Evolutionary conservation across 208 protist genomes (phyloP).

Genomic region (Leishmania braziliensis): DNA sequence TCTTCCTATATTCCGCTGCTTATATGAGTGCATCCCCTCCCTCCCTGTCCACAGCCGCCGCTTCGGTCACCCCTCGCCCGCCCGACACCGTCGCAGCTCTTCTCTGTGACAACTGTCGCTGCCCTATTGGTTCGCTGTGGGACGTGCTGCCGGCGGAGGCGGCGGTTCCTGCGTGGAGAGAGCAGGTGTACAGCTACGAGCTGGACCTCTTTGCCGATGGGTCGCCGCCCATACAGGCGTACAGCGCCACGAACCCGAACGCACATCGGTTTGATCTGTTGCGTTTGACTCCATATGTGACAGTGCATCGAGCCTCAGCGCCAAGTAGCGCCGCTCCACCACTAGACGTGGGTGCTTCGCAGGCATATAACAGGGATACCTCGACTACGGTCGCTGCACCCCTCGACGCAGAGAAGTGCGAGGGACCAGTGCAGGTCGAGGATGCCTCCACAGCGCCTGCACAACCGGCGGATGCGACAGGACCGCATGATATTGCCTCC

Average conservation of each 20-base stretch:
- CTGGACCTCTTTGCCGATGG: slow-evolving; percentile 68
- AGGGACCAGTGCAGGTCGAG: neutral
- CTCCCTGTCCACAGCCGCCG: neutral
- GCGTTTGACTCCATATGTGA: slow-evolving; percentile 38
- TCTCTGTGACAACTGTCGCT: slow-evolving; percentile 55
- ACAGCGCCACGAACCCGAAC: slow-evolving; percentile 81
- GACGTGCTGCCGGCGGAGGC: slow-evolving; percentile 55
- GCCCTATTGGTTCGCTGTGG: slow-evolving; percentile 40
- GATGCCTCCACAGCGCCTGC: neutral
- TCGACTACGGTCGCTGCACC: neutral
- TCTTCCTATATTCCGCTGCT: neutral
- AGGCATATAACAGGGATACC: neutral
- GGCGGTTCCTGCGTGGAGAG: slow-evolving; percentile 30
- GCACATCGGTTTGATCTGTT: slow-evolving; percentile 74
- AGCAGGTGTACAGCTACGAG: slow-evolving; percentile 79
- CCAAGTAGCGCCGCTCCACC: neutral
- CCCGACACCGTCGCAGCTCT: slow-evolving; percentile 34
- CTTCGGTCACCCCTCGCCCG: neutral
- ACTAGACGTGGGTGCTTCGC: neutral
- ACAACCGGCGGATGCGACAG: neutral
- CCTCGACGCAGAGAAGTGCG: neutral
- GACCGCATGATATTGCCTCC: neutral
- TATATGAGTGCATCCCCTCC: neutral
- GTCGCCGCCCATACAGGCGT: slow-evolving; percentile 53
- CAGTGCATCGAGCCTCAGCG: neutral